Base-by-base conservation (phyloP, 768 basidiomycete species). In the Collybia mongolica region DNA sequence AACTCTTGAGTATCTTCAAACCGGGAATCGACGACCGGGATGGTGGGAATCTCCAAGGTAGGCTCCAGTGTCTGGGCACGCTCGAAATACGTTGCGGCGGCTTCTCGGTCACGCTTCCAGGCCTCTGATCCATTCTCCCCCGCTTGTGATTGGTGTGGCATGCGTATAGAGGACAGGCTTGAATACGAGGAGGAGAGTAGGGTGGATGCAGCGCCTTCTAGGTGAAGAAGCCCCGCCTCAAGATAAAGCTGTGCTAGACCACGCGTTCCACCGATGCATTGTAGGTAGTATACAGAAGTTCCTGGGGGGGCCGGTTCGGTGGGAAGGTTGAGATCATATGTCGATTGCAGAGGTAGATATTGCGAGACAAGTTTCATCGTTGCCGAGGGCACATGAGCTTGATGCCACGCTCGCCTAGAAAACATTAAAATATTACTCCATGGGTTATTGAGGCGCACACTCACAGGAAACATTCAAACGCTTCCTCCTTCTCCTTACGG, bases 401-500 rank as follows among this genome's bases (percentile, higher is more conserved):
- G 86, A 46, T 84, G 84, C 90, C 90, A 92, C 28, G 89, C 88
- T 43, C 88, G 89, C 54, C 90, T 92, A 57, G 15, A 50, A 37
- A 37, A 40, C 12, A 41, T 52, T 53, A 54, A 46, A 44, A 40
- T 40, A 19, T 18, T n/a, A 35, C 37, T 40, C 2, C 29, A 35
- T 32, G 36, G 39, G 49, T 28, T 44, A 39, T 12, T 39, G 2
- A 5, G 52, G 40, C 42, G 40, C 18, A 9, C 32, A 76, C 88
- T 63, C 60, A 86, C 89, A 89, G 65, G 57, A 90, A 88, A 57
- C 78, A 89, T 68, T 91, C 89, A 55, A 92, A 92, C 3, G 90
- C 90, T 52, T 83, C 85, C 39, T 87, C 84, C 51, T 77, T 82
- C 44, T 90, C 80, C 61, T 83, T 84, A 41, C 86, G 76, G 43